Evolutionary conservation across 208 protist species (phyloP), one percentile per base, ranked within the genome.

Genomic region (Leishmania major): DNA sequence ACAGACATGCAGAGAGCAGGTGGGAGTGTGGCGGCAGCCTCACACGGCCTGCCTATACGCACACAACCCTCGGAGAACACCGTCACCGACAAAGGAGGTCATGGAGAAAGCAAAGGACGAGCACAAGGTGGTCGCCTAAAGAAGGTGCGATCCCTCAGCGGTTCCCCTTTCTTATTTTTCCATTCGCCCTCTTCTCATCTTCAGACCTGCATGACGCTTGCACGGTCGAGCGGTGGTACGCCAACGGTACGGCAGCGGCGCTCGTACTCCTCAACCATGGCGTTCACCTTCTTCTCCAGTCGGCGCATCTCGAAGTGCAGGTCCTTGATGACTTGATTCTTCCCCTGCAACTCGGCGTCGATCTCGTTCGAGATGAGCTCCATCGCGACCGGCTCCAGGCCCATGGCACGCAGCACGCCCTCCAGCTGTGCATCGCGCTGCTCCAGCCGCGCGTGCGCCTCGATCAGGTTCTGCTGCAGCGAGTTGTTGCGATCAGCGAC

Each of bases 281-380:
- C 89, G 49, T 93, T 90, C 37, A 87, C 79, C 62, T 88, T 77
- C 79, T 90, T 88, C 80, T 96, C 92, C 78, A 91, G 64, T 82
- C 96, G 96, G 75, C 89, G 88, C 75, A 99, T 88, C 89, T 99
- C 98, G 91, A 98, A 99, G 84, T 99, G 93, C 47, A 99, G 86
- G 74, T 99, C 97, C 85, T 98, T 96, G 82, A 99, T 99, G 64
- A 93, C 84, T 72, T 96, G 96, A 89, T 99, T 99, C 88, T 99
- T 99, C 22, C 84, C 86, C 60, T 93, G 91, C 60, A 99, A 88
- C 57, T 98, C 90, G 47, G 92, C 85, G 77, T 99, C 98, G 35
- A 99, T 92, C 87, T 97, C 88, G n/a, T 87, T 79, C 2, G 96
- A 94, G 45, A 99, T 93, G 15, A 94, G 57, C 43, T 92, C 89